Base-by-base conservation (phyloP, 441 rosid genomes). In the Biscutella auriculata region DNA sequence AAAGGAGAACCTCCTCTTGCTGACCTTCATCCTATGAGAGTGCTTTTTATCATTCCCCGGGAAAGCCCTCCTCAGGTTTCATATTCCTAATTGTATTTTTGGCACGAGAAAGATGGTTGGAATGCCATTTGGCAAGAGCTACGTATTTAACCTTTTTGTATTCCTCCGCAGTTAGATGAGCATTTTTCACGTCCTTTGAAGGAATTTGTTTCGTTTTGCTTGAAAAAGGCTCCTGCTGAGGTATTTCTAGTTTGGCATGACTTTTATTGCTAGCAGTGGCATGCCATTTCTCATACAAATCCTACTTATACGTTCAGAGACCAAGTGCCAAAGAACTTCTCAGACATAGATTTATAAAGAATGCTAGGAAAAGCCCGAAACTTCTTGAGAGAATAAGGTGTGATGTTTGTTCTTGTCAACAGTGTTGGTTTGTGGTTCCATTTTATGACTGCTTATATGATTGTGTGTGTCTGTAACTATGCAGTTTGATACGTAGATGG, bases 1-100 rank as follows among this genome's bases (percentile, higher is more conserved):
- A 94, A 90, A 72, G 99, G 97, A 75, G 99, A 94, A 76, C 99
- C 99, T 69, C 99, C 99, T 25, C 92, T 94, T 62, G 92, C 99
- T 10, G 99, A 90, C 79, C 95, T 94, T 71, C 97, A 87, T 68
- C 99, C 99, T 55, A 90, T 94, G 99, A 85, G 96, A 76, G 99
- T 90, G 67, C 97, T 94, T 64, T 94, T 94, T 60, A 94, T 94
- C 65, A 94, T 94, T 75, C 99, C 99, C 44, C 88, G 96, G 73
- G 99, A 94, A 82, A 94, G 71, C 80, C 99, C 99, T 27, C 97
- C 99, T 5, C 99, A 94, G 99, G 99, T 94, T 75, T 70, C 57
- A 53, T 57, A 63, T 23, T 39, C 27, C 32, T 60, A 64, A 55
- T 60, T 59, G 50, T 75, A 51, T 21, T 9, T 40, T 50, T 34